A percentile compares a stretch with the other conserved stretches of the same genome.
These are phyloP conservation scores for Solanum neorickii DNA, from an alignment of 257 asterid species.

Conservation along the genomic window DNA sequence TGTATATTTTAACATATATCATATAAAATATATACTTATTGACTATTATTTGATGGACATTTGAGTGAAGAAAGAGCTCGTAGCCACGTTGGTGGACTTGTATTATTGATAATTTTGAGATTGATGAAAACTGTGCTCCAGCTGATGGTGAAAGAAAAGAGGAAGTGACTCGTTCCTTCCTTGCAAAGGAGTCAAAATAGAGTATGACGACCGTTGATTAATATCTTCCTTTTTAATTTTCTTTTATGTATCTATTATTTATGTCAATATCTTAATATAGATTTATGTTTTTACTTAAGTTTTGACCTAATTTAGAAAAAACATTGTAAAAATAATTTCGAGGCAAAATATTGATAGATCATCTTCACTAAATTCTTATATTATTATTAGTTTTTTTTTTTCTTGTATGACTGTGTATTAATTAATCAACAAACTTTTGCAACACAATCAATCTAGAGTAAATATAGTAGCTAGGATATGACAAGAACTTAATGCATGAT, in stretches of 20 bases:
- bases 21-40: neutral
- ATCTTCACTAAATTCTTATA: neutral
- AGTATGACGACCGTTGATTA: neutral
- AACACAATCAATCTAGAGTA: neutral
- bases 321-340: neutral
- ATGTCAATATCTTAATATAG: neutral
- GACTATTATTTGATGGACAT: neutral
- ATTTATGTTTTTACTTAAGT: neutral
- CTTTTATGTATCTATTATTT: neutral
- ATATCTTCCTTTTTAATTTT: too few species aligned
- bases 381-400: too few species aligned
- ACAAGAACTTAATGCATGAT: neutral
- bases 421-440: neutral
- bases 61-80: neutral
- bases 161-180: neutral
- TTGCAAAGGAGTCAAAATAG: neutral
- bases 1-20: neutral
- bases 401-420: too few species aligned
- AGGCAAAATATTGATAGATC: neutral
- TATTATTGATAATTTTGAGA: neutral
- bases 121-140: fast-evolving
- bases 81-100: neutral
- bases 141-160: neutral
- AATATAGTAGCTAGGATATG: neutral
- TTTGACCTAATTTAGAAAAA: neutral